Percentiles rank a stretch among this genome's conserved stretches.
Conservation (phyloP, 2,329 filamentous ascomycete genomes). For the Aspergillus vadensis region DNA sequence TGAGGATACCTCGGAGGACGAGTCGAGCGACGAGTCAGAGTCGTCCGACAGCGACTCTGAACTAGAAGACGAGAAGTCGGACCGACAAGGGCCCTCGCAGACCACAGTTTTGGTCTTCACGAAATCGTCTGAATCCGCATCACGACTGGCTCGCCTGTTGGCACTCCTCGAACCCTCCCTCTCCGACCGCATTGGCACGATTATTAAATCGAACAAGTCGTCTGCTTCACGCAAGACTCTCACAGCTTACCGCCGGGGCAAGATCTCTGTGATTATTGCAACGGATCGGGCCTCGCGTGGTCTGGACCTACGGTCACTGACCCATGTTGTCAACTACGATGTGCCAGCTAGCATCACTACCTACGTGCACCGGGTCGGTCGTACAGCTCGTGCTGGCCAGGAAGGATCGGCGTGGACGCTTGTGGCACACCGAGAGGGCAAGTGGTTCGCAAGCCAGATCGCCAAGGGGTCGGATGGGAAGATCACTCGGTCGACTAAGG, state of each 20-base stretch:
- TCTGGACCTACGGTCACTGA: slow-evolving; percentile 76
- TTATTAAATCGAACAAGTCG: slow-evolving; percentile 77
- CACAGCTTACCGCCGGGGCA: slow-evolving; percentile 63
- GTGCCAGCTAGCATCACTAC: slow-evolving; percentile 76
- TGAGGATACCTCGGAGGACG: slow-evolving; percentile 28
- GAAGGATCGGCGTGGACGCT: slow-evolving; percentile 82
- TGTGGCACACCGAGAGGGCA: slow-evolving; percentile 76
- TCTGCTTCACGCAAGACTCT: slow-evolving; percentile 68
- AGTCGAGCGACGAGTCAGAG: slow-evolving; percentile 27
- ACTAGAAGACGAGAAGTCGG: slow-evolving; percentile 16
- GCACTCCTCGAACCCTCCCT: slow-evolving; percentile 64
- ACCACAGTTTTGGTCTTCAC: slow-evolving; percentile 76
- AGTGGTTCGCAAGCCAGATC: slow-evolving; percentile 90
- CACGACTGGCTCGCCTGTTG: slow-evolving; percentile 82
- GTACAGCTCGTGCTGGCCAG: slow-evolving; percentile 81
- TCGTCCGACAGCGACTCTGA: slow-evolving; percentile 21
- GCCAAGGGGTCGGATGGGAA: slow-evolving; percentile 51
- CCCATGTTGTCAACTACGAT: slow-evolving; percentile 92
- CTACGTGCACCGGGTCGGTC: slow-evolving; percentile 89
- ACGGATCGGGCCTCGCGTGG: slow-evolving; percentile 93
- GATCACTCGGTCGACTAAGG: slow-evolving; percentile 31
- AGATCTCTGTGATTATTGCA: slow-evolving; percentile 75
- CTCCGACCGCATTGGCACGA: slow-evolving; percentile 62
- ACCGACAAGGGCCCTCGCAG: slow-evolving; percentile 33
- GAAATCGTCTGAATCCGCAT: slow-evolving; percentile 82